Base-by-base conservation (phyloP, 2,329 filamentous ascomycete species). In the Teratosphaeria pseudoeucalypti region DNA sequence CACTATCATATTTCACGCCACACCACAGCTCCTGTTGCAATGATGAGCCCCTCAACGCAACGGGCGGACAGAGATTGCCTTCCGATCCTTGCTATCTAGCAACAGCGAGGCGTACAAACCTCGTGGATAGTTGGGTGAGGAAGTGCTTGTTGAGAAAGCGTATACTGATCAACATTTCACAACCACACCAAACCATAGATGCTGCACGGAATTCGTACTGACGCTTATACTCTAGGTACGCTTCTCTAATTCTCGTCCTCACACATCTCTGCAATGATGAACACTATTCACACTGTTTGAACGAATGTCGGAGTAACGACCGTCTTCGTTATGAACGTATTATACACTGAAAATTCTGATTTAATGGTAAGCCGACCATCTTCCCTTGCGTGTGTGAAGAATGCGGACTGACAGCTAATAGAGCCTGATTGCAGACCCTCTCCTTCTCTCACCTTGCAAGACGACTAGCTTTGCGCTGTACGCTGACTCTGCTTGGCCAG, bases 201-300 rank as follows among this genome's bases (percentile, higher is more conserved):
- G n/a, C 9, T 27, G 6, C 23, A 12, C 43, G 29, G 43, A 26
- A 59, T 49, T 54, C 53, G 59, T 54, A 59, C 61, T 65, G 62
- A 64, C 63, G 55, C 53, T 54, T 34, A 49, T 56, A 34, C 60
- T 57, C 55, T 52, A 61, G 61, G 62, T 67, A 56, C 59, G 62
- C 58, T 58, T 34, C 43, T 34, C 34, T 26, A 23, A n/a, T 55
- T 52, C 54, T 23, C 19, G 16, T 49, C n/a, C 43, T 49, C 14
- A n/a, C 47, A 19, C 58, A 43, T 34, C 72, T 63, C 66, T 77
- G 74, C 72, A 67, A 84, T 85, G 83, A 85, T 85, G 82, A 85
- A 80, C 76, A 78, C 77, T 85, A 85, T 85, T 85, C 83, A 85
- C 83, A 85, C 83, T 85, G 82, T 85, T 83, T 84, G 83, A 85